Percentiles rank a stretch among this genome's conserved stretches.
Conservation (phyloP, 345 rosid species). For the Sisymbrium altissimum region DNA sequence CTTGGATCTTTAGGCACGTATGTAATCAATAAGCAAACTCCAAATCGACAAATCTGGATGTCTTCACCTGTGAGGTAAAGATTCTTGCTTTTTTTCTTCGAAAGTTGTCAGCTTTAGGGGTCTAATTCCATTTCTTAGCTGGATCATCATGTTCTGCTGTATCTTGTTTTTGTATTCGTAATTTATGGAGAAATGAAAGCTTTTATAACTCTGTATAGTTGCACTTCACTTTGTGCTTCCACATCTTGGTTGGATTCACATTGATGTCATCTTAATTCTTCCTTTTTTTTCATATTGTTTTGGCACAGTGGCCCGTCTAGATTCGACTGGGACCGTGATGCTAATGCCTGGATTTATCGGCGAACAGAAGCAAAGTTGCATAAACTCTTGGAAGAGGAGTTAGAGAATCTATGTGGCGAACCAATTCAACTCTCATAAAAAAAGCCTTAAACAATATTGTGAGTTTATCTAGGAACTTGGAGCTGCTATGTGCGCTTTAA, state of each 20-base stretch:
- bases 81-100: neutral
- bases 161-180: neutral
- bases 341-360: conserved; percentile 73
- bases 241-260: neutral
- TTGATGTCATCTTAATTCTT: neutral
- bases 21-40: conserved; percentile 87
- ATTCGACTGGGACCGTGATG: conserved; percentile 76
- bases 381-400: conserved; percentile 61
- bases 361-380: conserved; percentile 64
- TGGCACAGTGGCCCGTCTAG: conserved; percentile 77
- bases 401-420: conserved; percentile 64
- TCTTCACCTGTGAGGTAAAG: conserved; percentile 81
- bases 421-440: conserved; percentile 55
- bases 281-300: neutral
- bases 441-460: neutral
- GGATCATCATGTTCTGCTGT: neutral
- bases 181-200: neutral
- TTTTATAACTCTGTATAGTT: neutral
- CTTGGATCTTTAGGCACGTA: conserved; percentile 83
- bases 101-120: conserved; percentile 6
- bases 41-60: conserved; percentile 86
- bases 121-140: neutral
- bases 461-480: conserved; percentile 15
- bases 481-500: neutral
- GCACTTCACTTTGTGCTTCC: conserved; percentile 14